A percentile compares a stretch with the other conserved stretches of the same genome.
Evolutionary conservation across 345 rosid species (phyloP).

Genomic region (Crucihimalaya himalaica): DNA sequence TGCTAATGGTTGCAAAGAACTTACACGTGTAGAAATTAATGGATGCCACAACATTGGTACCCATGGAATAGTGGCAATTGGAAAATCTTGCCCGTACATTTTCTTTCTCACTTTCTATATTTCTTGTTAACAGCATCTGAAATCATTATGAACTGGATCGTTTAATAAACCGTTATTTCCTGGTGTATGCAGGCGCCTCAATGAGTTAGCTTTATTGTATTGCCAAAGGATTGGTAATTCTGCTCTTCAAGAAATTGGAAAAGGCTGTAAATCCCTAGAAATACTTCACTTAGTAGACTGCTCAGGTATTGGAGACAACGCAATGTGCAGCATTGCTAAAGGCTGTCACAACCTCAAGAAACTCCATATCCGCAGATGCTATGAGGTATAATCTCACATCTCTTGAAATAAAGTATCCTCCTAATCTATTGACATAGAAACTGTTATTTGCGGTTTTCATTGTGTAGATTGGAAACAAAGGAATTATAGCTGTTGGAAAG

Average conservation of each 20-base stretch:
- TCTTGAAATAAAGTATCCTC: neutral
- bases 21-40: constrained; percentile 82
- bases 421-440: neutral
- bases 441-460: neutral
- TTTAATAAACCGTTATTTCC: neutral
- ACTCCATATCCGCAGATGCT: constrained; percentile 91
- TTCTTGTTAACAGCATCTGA: neutral
- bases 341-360: constrained; percentile 83
- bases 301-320: constrained; percentile 76
- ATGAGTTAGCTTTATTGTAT: constrained; percentile 78
- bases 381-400: constrained; percentile 55
- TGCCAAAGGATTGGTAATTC: constrained; percentile 78
- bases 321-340: constrained; percentile 72
- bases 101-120: constrained; percentile 6
- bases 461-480: constrained; percentile 77
- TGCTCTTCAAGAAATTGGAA: constrained; percentile 77
- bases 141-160: neutral
- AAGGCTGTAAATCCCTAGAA: constrained; percentile 73
- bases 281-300: constrained; percentile 90
- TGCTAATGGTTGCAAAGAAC: constrained; percentile 75
- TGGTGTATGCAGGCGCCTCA: constrained; percentile 58
- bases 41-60: constrained; percentile 95
- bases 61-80: constrained; percentile 73
- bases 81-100: constrained; percentile 77
- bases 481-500: constrained; percentile 75